Evolutionary conservation across 371 early-diverging fungal species (phyloP).

Genomic region (Encephalitozoon cuniculi): DNA sequence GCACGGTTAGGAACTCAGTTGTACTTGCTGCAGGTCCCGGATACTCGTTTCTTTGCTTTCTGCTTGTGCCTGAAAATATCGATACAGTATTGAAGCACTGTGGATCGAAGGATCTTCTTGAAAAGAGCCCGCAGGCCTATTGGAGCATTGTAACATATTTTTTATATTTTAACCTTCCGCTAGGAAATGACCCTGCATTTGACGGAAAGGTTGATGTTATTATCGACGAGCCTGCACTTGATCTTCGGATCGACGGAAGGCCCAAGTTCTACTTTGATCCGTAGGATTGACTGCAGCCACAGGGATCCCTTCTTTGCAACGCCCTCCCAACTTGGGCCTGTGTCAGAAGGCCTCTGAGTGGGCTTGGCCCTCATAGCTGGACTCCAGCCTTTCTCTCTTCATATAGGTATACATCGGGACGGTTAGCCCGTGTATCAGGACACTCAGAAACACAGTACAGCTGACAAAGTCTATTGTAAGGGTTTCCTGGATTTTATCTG

Average conservation of each 20-base stretch:
- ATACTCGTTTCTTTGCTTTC: not conserved
- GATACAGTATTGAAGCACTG: not conserved
- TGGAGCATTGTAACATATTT: slow-evolving; percentile 6
- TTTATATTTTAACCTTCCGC: slow-evolving; percentile 6
- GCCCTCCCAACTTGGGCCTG: not conserved
- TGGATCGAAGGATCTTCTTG: not conserved
- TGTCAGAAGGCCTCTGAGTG: not conserved
- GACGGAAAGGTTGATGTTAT: not conserved
- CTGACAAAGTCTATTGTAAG: slow-evolving; percentile 36
- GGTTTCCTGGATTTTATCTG: slow-evolving; percentile 31
- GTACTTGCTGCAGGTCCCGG: not conserved
- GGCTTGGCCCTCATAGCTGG: not conserved
- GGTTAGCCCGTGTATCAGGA: slow-evolving; percentile 46
- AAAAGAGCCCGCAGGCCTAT: not conserved
- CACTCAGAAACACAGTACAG: slow-evolving; percentile 49
- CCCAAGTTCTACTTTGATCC: not conserved
- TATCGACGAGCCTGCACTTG: not conserved
- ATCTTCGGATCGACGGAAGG: not conserved
- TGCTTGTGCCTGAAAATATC: not conserved
- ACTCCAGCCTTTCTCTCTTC: not conserved
- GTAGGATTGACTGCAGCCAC: not conserved
- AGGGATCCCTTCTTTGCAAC: not conserved
- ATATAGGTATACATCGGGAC: slow-evolving; percentile 40
- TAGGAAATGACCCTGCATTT: not conserved
- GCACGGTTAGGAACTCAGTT: not conserved